Evolutionary conservation across 2,329 filamentous ascomycete species (phyloP).

Genomic region (Cytospora piceae): DNA sequence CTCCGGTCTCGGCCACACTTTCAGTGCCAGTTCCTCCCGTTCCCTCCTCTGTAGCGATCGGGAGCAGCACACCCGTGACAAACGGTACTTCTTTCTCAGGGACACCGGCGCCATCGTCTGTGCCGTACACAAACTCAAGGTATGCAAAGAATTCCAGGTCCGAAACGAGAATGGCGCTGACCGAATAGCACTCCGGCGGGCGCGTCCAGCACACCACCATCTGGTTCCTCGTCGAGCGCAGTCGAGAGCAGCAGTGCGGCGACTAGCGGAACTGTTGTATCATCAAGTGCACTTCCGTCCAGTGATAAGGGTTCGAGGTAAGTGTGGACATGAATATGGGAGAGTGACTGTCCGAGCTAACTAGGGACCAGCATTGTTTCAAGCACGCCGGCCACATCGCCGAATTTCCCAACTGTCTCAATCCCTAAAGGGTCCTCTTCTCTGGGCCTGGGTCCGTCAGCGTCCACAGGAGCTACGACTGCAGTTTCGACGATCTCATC

Average conservation of each 20-base stretch:
- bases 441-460: neutral
- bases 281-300: neutral
- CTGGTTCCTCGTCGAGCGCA: neutral
- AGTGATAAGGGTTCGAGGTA: slow-evolving; percentile 11
- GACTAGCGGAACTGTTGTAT: slow-evolving; percentile 2
- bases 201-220: neutral
- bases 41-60: slow-evolving; percentile 6
- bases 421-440: slow-evolving; percentile 13
- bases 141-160: neutral
- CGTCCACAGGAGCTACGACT: slow-evolving; percentile 1
- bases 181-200: slow-evolving; percentile 7
- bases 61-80: neutral
- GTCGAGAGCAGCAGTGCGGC: neutral
- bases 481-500: slow-evolving; percentile 10
- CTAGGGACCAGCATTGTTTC: neutral
- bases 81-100: slow-evolving; percentile 28
- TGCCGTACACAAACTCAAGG: slow-evolving; percentile 25
- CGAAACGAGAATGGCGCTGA: slow-evolving; percentile 2
- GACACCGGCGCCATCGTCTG: slow-evolving; percentile 28
- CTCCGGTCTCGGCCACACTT: neutral
- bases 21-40: neutral
- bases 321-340: neutral
- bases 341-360: neutral
- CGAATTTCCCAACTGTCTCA: slow-evolving; percentile 12
- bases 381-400: slow-evolving; percentile 3